phyloP scores from a whole-genome alignment of 2,329 filamentous ascomycete genomes.

The Aquanectria penicillioides region DNA sequence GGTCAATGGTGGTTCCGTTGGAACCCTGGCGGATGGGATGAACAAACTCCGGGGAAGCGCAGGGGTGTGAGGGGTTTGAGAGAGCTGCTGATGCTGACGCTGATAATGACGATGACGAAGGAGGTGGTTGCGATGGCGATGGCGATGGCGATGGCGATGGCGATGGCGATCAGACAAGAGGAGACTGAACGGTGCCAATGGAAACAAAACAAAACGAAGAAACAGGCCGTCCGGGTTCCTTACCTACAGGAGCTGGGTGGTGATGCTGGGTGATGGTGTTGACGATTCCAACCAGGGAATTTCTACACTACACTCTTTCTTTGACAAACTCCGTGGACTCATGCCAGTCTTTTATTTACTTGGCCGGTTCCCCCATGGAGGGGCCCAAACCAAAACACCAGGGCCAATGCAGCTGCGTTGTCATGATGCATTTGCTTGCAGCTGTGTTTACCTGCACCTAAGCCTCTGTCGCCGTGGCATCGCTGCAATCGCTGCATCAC shows the following conservation, averaged over 20 bases:
- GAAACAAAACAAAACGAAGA: background rate
- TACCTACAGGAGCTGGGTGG: slow-evolving; percentile 8
- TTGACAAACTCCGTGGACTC: background rate
- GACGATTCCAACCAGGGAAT: slow-evolving; percentile 14
- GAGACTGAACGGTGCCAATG: background rate
- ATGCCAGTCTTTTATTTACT: slow-evolving; percentile 17
- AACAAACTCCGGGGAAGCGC: slow-evolving; percentile 33
- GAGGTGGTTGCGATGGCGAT: slow-evolving; percentile 14
- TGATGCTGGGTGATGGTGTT: slow-evolving; percentile 12
- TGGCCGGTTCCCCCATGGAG: background rate
- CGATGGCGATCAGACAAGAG: background rate
- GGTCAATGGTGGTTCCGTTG: slow-evolving; percentile 3
- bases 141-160: background rate
- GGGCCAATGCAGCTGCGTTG: slow-evolving; percentile 26
- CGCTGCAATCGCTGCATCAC: slow-evolving; percentile 36
- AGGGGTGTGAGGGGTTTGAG: slow-evolving; percentile 1
- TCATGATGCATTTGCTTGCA: slow-evolving; percentile 35
- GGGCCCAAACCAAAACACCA: slow-evolving; percentile 13
- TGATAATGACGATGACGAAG: background rate
- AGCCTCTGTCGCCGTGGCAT: slow-evolving; percentile 41
- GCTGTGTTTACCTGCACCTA: slow-evolving; percentile 41
- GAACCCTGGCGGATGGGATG: background rate
- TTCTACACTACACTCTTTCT: background rate
- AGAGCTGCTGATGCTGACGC: slow-evolving; percentile 11
- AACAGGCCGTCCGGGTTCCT: background rate